phyloP scores from a whole-genome alignment of 257 asterid genomes.

The Euphrasia confusa region DNA sequence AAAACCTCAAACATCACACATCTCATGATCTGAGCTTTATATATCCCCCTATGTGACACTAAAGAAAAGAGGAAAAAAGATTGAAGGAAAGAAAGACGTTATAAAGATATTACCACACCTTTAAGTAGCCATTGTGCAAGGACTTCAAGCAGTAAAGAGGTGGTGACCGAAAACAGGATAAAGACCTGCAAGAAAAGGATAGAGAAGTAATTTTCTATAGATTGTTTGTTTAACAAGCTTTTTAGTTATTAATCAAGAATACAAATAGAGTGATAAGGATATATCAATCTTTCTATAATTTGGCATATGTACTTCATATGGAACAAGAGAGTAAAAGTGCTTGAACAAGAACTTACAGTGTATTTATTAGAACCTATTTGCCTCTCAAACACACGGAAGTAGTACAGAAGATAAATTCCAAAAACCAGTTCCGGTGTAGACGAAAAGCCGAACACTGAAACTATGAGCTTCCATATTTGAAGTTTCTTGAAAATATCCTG shows the following conservation, averaged over 20 bases:
- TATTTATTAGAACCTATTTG: constrained; percentile 97
- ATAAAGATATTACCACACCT: constrained; percentile 38
- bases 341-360: constrained; percentile 58
- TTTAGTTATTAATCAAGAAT: neutral
- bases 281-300: neutral
- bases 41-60: no score
- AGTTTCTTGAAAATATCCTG: constrained; percentile 92
- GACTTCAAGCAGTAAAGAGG: constrained; percentile 61
- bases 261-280: neutral
- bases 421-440: constrained; percentile 93
- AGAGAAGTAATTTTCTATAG: neutral
- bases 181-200: constrained; percentile 57
- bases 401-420: constrained; percentile 85
- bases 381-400: constrained; percentile 98
- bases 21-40: neutral
- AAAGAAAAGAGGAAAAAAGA: no score
- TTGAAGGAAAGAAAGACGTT: no score
- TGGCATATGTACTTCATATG: constrained; percentile 21
- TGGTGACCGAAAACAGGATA: constrained; percentile 61
- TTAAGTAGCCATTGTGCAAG: constrained; percentile 55
- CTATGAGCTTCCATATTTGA: constrained; percentile 89
- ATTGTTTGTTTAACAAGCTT: neutral
- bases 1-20: neutral
- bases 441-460: constrained; percentile 80
- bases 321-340: constrained; percentile 20